These are phyloP conservation scores for Daldinia caldariorum DNA, from an alignment of 495 filamentous ascomycete species.

Conservation along the genomic window DNA sequence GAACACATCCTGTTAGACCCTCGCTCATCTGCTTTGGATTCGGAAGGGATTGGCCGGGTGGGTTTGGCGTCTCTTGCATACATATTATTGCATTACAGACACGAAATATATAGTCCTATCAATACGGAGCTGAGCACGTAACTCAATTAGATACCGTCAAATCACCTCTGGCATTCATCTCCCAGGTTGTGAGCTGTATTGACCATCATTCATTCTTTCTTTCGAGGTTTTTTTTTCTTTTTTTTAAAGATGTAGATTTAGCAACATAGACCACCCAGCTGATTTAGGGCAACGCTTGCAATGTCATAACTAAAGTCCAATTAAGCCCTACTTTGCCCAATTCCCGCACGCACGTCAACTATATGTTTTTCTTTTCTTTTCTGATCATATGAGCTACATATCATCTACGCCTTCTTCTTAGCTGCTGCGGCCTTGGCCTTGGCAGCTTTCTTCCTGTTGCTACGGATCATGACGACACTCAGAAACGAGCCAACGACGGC, in stretches of 20 bases:
- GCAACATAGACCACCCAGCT: neutral
- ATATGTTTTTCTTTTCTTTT: neutral
- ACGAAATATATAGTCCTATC: constrained; percentile 36
- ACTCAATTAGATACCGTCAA: constrained; percentile 47
- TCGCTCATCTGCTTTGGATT: constrained; percentile 41
- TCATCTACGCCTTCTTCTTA: constrained; percentile 69
- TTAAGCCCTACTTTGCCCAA: constrained; percentile 4
- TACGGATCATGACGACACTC: constrained; percentile 97
- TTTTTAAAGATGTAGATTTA: constrained; percentile 3
- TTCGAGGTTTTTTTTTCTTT: constrained; percentile 14
- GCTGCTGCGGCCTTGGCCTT: constrained; percentile 82
- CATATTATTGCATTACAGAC: constrained; percentile 41
- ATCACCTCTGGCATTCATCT: constrained; percentile 18
- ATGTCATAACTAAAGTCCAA: neutral
- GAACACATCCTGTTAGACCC: constrained; percentile 28
- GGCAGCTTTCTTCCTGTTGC: constrained; percentile 94
- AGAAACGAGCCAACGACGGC: constrained; percentile 97
- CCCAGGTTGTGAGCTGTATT: constrained; percentile 9
- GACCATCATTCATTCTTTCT: constrained; percentile 15
- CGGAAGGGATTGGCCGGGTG: constrained; percentile 24
- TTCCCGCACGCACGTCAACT: neutral
- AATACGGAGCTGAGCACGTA: constrained; percentile 33
- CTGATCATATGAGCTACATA: neutral
- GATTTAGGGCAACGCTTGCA: constrained; percentile 5
- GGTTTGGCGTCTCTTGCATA: constrained; percentile 47